These are phyloP conservation scores for Acer yangbiense DNA, from an alignment of 345 rosid species.

Conservation along the genomic window DNA sequence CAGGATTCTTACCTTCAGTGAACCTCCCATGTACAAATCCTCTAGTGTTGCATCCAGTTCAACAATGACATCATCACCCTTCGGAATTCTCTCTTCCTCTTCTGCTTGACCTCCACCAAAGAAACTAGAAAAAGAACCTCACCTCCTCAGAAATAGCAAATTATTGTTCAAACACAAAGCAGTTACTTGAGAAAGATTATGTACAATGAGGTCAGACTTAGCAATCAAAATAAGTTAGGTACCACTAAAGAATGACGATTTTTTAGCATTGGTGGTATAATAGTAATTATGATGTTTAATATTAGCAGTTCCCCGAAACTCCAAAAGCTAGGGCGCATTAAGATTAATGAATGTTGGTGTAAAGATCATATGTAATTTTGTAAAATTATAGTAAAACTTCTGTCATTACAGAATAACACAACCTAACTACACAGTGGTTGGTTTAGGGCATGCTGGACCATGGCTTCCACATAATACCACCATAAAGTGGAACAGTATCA, in stretches of 20 bases:
- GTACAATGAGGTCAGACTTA: neutral
- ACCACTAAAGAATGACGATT: neutral
- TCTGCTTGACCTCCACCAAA: constrained; percentile 82
- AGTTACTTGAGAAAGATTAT: neutral
- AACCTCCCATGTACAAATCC: constrained; percentile 98
- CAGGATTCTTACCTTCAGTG: constrained; percentile 63
- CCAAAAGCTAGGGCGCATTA: neutral
- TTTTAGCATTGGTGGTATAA: neutral
- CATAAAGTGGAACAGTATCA: neutral
- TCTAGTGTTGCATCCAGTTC: constrained; percentile 92
- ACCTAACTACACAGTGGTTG: neutral
- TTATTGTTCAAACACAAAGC: neutral
- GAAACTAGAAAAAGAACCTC: constrained; percentile 44
- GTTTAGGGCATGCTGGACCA: neutral
- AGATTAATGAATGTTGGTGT: neutral
- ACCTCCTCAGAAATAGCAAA: constrained; percentile 1
- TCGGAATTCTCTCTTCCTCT: constrained; percentile 89
- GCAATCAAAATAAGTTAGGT: neutral
- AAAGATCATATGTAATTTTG: neutral
- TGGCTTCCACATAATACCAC: neutral
- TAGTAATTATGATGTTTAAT: neutral
- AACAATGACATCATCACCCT: constrained; percentile 95
- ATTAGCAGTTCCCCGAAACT: neutral
- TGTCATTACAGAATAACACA: neutral
- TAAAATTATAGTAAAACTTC: neutral